phyloP scores from a whole-genome alignment of 2,329 filamentous ascomycete genomes.

The Nigrospora sphaerica region DNA sequence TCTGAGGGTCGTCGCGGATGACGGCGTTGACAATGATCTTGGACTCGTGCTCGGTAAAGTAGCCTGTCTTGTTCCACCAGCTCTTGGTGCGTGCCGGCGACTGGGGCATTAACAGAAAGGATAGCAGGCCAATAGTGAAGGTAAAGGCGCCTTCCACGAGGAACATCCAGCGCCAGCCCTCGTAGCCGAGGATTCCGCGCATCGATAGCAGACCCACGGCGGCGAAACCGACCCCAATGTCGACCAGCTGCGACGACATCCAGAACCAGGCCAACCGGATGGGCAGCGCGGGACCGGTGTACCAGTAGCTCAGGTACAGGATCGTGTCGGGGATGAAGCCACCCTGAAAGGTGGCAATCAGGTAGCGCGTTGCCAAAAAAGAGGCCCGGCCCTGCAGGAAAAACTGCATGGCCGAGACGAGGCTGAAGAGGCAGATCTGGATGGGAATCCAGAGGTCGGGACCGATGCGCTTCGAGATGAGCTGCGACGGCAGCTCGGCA shows the following conservation, averaged over 20 bases:
- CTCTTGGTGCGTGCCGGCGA: conserved; percentile 39
- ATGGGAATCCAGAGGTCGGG: conserved; percentile 24
- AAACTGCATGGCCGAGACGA: conserved; percentile 20
- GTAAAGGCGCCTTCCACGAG: conserved; percentile 51
- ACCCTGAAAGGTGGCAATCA: conserved; percentile 12
- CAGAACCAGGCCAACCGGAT: conserved; percentile 31
- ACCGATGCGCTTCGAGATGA: conserved; percentile 45
- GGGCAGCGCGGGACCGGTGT: conserved; percentile 27
- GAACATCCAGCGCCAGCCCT: conserved; percentile 42
- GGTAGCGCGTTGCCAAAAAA: conserved; percentile 2
- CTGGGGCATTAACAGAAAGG: conserved; percentile 46
- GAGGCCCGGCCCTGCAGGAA: conserved; percentile 13
- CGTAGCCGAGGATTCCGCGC: conserved; percentile 27
- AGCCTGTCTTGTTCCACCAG: conserved; percentile 42
- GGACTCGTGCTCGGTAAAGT: conserved; percentile 52
- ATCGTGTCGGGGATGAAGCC: conserved; percentile 26
- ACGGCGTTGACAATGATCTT: conserved; percentile 51
- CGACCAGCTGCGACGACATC: conserved; percentile 24
- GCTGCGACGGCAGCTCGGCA: conserved; percentile 54
- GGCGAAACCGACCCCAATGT: conserved; percentile 25
- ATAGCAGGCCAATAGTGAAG: conserved; percentile 21
- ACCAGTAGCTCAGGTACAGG: conserved; percentile 25
- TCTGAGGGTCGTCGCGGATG: conserved; percentile 49
- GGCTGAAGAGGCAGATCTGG: conserved; percentile 22
- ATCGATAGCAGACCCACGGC: conserved; percentile 29